Conservation (phyloP, 306 rosid species). For the Prinsepia uniflora region DNA sequence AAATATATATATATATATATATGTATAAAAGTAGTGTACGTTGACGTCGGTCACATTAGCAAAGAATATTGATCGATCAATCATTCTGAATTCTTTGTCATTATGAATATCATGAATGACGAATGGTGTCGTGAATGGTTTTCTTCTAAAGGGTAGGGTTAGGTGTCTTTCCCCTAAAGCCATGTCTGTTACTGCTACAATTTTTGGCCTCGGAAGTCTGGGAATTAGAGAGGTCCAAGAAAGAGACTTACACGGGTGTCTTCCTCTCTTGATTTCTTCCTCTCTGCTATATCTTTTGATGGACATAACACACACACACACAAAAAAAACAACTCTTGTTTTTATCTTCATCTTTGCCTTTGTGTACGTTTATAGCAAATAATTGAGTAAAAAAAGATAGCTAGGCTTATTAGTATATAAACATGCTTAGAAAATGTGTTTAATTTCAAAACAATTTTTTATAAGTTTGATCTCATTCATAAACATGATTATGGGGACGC, state of each 20-base stretch:
- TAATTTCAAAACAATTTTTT: too few species aligned
- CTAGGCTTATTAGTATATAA: too few species aligned
- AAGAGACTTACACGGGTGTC: constrained; percentile 43
- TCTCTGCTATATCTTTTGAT: constrained; percentile 12
- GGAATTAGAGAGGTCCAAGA: constrained; percentile 17
- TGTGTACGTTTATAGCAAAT: constrained; percentile 39
- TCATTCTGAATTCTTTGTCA: constrained; percentile 12
- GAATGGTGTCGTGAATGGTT: constrained; percentile 37
- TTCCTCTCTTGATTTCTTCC: constrained; percentile 27
- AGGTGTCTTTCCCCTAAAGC: constrained; percentile 43
- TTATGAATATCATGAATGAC: constrained; percentile 37
- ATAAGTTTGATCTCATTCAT: too few species aligned
- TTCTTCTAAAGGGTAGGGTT: constrained; percentile 42
- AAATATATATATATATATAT: constrained; percentile 1
- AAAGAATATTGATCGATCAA: constrained; percentile 3
- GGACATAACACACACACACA: constrained; percentile 22
- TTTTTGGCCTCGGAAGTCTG: constrained; percentile 15
- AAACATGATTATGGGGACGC: not conserved
- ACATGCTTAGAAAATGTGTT: too few species aligned
- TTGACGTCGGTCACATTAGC: constrained; percentile 2
- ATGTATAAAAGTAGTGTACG: not conserved
- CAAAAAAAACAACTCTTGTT: constrained; percentile 8
- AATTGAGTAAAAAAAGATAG: constrained; percentile 4
- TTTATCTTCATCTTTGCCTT: constrained; percentile 34
- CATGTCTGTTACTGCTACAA: constrained; percentile 29